phyloP scores from a whole-genome alignment of 2,329 filamentous ascomycete species.

The Curvularia eragrostidis region DNA sequence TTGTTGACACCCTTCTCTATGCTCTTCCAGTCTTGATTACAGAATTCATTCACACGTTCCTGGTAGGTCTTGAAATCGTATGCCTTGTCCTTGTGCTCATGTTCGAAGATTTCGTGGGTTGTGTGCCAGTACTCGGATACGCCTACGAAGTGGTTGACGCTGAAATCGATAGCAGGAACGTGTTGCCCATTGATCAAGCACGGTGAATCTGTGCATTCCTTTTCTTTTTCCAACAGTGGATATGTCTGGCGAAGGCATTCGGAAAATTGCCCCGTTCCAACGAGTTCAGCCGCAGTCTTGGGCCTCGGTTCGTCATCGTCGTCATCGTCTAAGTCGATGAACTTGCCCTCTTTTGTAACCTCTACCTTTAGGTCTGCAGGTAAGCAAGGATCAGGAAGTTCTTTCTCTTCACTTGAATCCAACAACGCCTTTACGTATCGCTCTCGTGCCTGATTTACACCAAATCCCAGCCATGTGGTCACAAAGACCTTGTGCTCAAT shows the following conservation, averaged over 20 bases:
- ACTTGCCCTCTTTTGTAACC: slow-evolving; percentile 74
- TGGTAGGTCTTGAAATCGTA: slow-evolving; percentile 95
- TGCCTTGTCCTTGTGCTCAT: slow-evolving; percentile 74
- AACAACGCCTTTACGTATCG: slow-evolving; percentile 82
- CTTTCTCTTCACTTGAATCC: slow-evolving; percentile 67
- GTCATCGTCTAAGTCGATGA: slow-evolving; percentile 52
- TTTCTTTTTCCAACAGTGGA: slow-evolving; percentile 88
- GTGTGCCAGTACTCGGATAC: slow-evolving; percentile 99
- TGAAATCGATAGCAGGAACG: slow-evolving; percentile 94
- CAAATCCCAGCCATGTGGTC: slow-evolving; percentile 95
- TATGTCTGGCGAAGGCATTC: slow-evolving; percentile 83
- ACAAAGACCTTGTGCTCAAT: slow-evolving; percentile 91
- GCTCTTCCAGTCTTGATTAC: slow-evolving; percentile 78
- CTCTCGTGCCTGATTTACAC: slow-evolving; percentile 89
- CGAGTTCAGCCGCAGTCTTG: slow-evolving; percentile 58
- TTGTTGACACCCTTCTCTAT: slow-evolving; percentile 72
- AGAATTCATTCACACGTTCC: slow-evolving; percentile 82
- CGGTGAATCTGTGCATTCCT: slow-evolving; percentile 79
- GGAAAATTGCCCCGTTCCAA: slow-evolving; percentile 87
- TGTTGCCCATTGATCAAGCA: slow-evolving; percentile 92
- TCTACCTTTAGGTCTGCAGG: slow-evolving; percentile 78
- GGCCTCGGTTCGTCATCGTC: slow-evolving; percentile 32
- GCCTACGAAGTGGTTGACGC: slow-evolving; percentile 96
- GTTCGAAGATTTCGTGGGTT: slow-evolving; percentile 89
- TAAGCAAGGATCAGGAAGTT: slow-evolving; percentile 90